Base-by-base conservation (phyloP, 2,329 filamentous ascomycete species). In the Stagonosporopsis vannaccii region DNA sequence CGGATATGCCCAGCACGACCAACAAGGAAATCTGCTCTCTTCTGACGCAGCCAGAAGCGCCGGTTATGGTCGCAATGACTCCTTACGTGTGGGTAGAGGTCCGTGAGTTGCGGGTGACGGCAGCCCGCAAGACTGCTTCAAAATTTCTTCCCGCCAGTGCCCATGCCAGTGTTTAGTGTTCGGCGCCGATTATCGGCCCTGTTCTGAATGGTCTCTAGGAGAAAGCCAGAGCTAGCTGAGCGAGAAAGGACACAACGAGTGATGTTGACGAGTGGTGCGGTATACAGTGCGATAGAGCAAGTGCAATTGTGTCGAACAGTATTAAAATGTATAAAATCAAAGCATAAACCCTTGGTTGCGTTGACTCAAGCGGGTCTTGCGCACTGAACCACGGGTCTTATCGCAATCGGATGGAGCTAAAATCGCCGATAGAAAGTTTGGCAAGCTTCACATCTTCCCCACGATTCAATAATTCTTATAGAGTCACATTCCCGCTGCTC, bases 401-500 rank as follows among this genome's bases (percentile, higher is more conserved):
- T 51, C 53, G 62, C 57, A 60, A 73, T 73, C 72, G 71, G 71
- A 56, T 51, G 53, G 48, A 65, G 63, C 65, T 62, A 60, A 60
- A 52, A 67, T 57, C 62, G 59, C 53, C 54, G 61, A 65, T 60
- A 63, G 62, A 68, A 70, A 66, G 69, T 72, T 72, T 70, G 63
- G 66, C 63, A 62, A 68, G 63, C 66, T 69, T 65, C 51, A 65
- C 60, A 57, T 58, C 65, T 66, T 67, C 72, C 69, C 71, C 70
- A 67, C 71, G 66, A 66, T 61, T 57, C 65, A 70, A 62, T 66
- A 66, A 63, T 60, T 61, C 60, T 57, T 60, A 68, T 54, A 64
- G 63, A 68, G 67, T 69, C 63, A 63, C 57, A 64, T 42, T 58
- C 49, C 63, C 59, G 61, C 65, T 71, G 62, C 66, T 65, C 61